Evolutionary conservation across 2,329 filamentous ascomycete species (phyloP).

Genomic region (Coniella vitis): DNA sequence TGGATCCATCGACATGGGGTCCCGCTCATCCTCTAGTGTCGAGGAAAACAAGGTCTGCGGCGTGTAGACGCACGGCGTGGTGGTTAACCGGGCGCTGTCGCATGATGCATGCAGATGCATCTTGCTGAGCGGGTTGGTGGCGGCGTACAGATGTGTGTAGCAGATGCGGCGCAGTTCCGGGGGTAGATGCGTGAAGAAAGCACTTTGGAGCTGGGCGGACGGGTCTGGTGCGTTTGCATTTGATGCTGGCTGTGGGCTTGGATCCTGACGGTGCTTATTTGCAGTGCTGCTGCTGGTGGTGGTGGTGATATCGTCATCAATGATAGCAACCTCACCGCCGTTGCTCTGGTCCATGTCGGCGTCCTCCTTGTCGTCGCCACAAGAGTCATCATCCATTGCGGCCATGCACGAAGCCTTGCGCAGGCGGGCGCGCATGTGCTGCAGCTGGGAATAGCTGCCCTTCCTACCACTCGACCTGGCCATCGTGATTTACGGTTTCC

Average conservation of each 20-base stretch:
- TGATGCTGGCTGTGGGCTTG: background rate
- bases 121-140: slow-evolving; percentile 8
- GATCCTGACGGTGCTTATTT: too few relatives aligned
- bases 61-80: slow-evolving; percentile 5
- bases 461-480: background rate
- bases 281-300: too few relatives aligned
- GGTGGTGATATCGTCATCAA: too few relatives aligned
- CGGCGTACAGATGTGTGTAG: slow-evolving; percentile 14
- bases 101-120: slow-evolving; percentile 13
- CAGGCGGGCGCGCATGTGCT: slow-evolving; percentile 10
- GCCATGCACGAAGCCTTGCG: slow-evolving; percentile 12
- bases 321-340: too few relatives aligned
- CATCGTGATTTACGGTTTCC: too few relatives aligned
- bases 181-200: slow-evolving; percentile 18
- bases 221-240: background rate
- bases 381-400: background rate
- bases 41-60: background rate
- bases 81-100: slow-evolving; percentile 3
- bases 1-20: slow-evolving; percentile 13
- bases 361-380: background rate
- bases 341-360: too few relatives aligned
- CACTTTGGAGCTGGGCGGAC: slow-evolving; percentile 16
- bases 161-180: slow-evolving; percentile 16
- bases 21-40: slow-evolving; percentile 5
- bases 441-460: slow-evolving; percentile 4